Evolutionary conservation across 1,284 basidiomycete species (phyloP).

Genomic region (Cutaneotrichosporon sp.): DNA sequence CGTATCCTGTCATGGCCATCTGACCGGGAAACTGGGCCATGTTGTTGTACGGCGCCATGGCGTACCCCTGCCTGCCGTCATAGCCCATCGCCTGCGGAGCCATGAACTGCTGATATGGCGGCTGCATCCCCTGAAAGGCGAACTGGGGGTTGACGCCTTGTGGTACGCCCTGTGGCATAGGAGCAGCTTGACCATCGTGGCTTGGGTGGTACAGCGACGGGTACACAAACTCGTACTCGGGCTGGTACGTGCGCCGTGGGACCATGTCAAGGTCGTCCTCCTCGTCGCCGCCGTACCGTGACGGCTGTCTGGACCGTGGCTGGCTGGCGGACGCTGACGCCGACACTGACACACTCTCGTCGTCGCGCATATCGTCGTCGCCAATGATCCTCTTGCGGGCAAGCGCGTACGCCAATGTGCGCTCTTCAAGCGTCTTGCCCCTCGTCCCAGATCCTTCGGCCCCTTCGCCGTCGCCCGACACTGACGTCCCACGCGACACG

Average conservation of each 20-base stretch:
- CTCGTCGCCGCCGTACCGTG: slow-evolving; percentile 16
- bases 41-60: slow-evolving; percentile 5
- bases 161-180: neutral
- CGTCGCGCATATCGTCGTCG: slow-evolving; percentile 13
- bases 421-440: slow-evolving; percentile 40
- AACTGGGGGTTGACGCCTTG: slow-evolving; percentile 3
- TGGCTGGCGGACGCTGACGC: slow-evolving; percentile 2
- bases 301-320: slow-evolving; percentile 14
- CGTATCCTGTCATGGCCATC: slow-evolving; percentile 10
- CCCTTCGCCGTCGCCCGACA: slow-evolving; percentile 15
- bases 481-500: slow-evolving; percentile 16
- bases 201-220: slow-evolving; percentile 33
- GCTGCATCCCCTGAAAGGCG: slow-evolving; percentile 3
- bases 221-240: slow-evolving; percentile 31
- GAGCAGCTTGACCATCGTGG: slow-evolving; percentile 4
- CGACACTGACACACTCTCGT: slow-evolving; percentile 11
- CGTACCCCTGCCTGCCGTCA: slow-evolving; percentile 3
- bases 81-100: slow-evolving; percentile 8
- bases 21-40: slow-evolving; percentile 7
- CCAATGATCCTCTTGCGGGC: slow-evolving; percentile 40
- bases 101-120: slow-evolving; percentile 11
- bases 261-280: slow-evolving; percentile 40
- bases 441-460: slow-evolving; percentile 13
- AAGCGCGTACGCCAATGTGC: slow-evolving; percentile 36
- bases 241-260: slow-evolving; percentile 23